Conservation (phyloP, 495 filamentous ascomycete species). For the Bathelium albidoporum region DNA sequence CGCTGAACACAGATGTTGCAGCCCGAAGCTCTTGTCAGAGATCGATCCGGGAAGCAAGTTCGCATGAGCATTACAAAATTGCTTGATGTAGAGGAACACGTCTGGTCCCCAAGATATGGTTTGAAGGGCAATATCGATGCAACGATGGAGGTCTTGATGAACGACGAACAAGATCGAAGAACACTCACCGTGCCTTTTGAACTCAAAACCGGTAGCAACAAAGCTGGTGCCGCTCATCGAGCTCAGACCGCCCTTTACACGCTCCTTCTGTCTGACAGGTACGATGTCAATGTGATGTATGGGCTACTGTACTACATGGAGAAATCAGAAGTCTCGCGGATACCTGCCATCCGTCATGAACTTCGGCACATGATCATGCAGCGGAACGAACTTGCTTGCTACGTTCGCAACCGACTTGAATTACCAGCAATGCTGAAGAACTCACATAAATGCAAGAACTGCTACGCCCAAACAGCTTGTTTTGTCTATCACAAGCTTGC, state of each 20-base stretch:
- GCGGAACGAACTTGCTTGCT: conserved; percentile 80
- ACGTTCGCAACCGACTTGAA: conserved; percentile 65
- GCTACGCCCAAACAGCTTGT: conserved; percentile 80
- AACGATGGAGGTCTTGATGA: conserved; percentile 82
- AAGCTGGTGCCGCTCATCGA: conserved; percentile 62
- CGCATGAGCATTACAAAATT: conserved; percentile 83
- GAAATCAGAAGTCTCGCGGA: conserved; percentile 69
- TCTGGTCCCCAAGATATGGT: conserved; percentile 96
- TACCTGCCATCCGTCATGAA: conserved; percentile 74
- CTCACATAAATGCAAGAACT: conserved; percentile 63
- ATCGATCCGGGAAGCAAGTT: conserved; percentile 59
- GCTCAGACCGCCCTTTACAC: conserved; percentile 95
- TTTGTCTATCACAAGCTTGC: conserved; percentile 91
- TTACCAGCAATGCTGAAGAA: conserved; percentile 80
- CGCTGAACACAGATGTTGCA: conserved; percentile 23
- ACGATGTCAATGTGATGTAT: conserved; percentile 80
- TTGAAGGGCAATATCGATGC: conserved; percentile 97
- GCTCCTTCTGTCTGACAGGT: conserved; percentile 82
- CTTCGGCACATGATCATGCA: conserved; percentile 92
- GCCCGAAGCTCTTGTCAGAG: conserved; percentile 64
- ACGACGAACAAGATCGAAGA: conserved; percentile 45
- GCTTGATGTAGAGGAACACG: conserved; percentile 91
- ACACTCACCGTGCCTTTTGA: conserved; percentile 85
- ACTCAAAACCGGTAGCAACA: conserved; percentile 82
- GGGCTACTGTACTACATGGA: conserved; percentile 94